These are phyloP conservation scores for Rickenella mellea DNA, from an alignment of 768 basidiomycete species.

Conservation along the genomic window DNA sequence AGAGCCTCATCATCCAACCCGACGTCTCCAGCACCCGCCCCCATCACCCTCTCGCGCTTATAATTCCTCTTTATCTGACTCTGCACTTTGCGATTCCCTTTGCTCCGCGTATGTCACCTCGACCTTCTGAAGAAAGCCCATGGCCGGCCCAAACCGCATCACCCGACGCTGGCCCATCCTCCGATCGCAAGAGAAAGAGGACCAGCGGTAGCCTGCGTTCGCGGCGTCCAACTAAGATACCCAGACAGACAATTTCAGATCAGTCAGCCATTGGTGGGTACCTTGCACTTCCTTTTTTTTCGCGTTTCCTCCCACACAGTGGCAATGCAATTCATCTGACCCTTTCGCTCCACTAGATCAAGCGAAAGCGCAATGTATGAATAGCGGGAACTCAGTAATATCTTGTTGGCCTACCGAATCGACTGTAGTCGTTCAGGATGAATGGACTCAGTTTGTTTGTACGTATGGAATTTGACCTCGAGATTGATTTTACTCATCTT, in stretches of 20 bases:
- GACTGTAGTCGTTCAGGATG: constrained; percentile 56
- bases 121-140: constrained; percentile 23
- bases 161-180: constrained; percentile 16
- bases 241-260: constrained; percentile 5
- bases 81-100: too few species aligned
- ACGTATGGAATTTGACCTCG: constrained; percentile 25
- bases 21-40: too few species aligned
- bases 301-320: not conserved
- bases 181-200: constrained; percentile 22
- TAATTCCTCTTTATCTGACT: too few species aligned
- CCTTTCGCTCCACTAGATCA: constrained; percentile 11
- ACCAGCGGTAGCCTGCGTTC: constrained; percentile 8
- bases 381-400: constrained; percentile 59
- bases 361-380: constrained; percentile 40
- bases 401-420: constrained; percentile 65
- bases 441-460: constrained; percentile 77
- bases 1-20: too few species aligned
- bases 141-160: constrained; percentile 36
- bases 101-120: constrained; percentile 24
- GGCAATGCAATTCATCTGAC: constrained; percentile 4
- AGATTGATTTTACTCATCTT: constrained; percentile 7
- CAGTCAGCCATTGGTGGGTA: constrained; percentile 4
- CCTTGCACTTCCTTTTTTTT: not conserved
- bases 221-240: constrained; percentile 4
- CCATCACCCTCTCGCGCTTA: too few species aligned